Base-by-base conservation (phyloP, 306 rosid species). In the Abrus pulchellus region DNA sequence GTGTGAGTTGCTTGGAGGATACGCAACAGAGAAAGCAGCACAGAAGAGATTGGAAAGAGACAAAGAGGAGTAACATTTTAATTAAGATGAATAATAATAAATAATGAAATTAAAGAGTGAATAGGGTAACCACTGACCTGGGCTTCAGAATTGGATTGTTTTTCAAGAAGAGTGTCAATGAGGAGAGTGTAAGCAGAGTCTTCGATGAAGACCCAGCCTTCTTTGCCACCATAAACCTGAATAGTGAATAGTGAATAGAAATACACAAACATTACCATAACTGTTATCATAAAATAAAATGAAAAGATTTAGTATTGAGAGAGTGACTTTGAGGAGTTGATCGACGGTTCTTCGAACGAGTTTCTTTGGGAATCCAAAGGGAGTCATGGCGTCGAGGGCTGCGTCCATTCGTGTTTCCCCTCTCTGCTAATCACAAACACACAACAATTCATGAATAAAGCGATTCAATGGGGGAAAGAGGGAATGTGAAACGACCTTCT, bases 181-280 rank as follows among this genome's bases (percentile, higher is more conserved):
- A 90, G 89, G 11, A 83, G 82, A 20, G 52, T 55, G 81, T 90
- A 92, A 64, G 85, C 66, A 2, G 53, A 69, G 0, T 81, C 90
- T 79, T 92, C 94, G 8, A 92, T 68, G 59, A 90, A 92, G 9
- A 55, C 55, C 94, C 94, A 92, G 0, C 92, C 92, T 0, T 65
- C 81, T 0, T 79, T 61, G 49, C 87, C 83, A 2, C 86, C 91
- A 55, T 90, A 92, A 59, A 88, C 81, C 92, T 90, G 0, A 36
- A 13, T 20, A 20, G 20, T 20, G 20, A 20, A 20, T 20, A 20
- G 4, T 36, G 4, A 61, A 50, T 29, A 33, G 8, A 30, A 57
- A 67, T 1, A 11, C 5, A 3, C 27, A 3, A 49, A 11, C 40
- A 68, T 47, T 27, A 3, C 20, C 20, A 20, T 29, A 0, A 29